A percentile compares a stretch with the other conserved stretches of the same genome.
Conservation (phyloP, 495 filamentous ascomycete species). For the Collariella sp. region DNA sequence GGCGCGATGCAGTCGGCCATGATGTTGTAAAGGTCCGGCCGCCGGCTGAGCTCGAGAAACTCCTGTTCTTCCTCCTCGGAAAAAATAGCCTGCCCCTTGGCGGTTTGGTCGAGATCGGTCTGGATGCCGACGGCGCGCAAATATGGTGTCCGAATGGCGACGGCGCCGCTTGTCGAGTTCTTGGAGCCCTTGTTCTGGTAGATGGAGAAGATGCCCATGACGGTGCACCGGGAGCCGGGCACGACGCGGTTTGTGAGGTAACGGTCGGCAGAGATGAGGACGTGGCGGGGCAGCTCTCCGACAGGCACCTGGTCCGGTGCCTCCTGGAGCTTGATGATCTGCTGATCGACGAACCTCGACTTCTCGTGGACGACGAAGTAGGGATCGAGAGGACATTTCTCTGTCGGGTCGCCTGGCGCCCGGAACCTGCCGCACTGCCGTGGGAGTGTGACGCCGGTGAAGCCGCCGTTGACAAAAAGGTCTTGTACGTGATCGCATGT, state of each 20-base stretch:
- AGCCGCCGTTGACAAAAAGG: constrained; percentile 70
- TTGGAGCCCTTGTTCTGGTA: constrained; percentile 87
- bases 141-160: constrained; percentile 94
- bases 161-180: constrained; percentile 64
- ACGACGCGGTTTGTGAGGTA: constrained; percentile 96
- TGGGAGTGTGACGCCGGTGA: constrained; percentile 76
- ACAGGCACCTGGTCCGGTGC: constrained; percentile 97
- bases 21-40: constrained; percentile 83
- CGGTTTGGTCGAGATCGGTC: constrained; percentile 80
- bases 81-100: constrained; percentile 77
- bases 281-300: constrained; percentile 90
- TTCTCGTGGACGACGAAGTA: constrained; percentile 94
- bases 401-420: constrained; percentile 47
- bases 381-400: constrained; percentile 83
- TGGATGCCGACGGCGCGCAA: constrained; percentile 90
- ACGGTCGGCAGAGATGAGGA: constrained; percentile 87
- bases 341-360: constrained; percentile 93
- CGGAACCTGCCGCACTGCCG: constrained; percentile 60
- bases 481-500: constrained; percentile 69
- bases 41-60: constrained; percentile 83
- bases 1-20: constrained; percentile 92
- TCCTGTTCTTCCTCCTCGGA: constrained; percentile 97
- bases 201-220: constrained; percentile 97
- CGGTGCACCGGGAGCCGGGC: constrained; percentile 85
- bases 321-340: constrained; percentile 96